Evolutionary conservation across 345 rosid genomes (phyloP).

Genomic region (Brassica incana): DNA sequence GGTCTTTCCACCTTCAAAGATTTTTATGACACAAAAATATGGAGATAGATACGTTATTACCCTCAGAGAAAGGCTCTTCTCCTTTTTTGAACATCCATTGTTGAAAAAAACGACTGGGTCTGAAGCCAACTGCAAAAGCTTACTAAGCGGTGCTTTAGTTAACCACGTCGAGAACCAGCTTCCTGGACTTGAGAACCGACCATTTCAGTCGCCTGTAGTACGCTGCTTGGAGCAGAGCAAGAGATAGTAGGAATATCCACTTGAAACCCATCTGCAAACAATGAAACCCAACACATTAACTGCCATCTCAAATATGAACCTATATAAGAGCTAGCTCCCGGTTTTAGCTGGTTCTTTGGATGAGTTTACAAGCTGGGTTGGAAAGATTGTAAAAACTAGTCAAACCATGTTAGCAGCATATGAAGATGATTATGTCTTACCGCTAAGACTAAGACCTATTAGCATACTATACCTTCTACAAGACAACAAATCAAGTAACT

Average conservation of each 20-base stretch:
- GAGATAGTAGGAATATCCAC: constrained; percentile 90
- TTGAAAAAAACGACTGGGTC: constrained; percentile 15
- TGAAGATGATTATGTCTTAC: neutral
- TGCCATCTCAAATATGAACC: neutral
- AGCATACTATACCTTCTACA: constrained; percentile 5
- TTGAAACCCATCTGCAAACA: constrained; percentile 94
- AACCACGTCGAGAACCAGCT: constrained; percentile 83
- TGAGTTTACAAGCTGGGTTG: neutral
- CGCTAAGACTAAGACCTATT: constrained; percentile 1
- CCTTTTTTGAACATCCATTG: constrained; percentile 24
- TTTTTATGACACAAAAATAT: constrained; percentile 36
- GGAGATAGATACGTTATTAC: constrained; percentile 36
- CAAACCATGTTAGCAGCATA: neutral
- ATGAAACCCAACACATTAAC: neutral
- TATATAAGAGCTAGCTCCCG: neutral
- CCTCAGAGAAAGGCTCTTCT: constrained; percentile 30
- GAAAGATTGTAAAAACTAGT: neutral
- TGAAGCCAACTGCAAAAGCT: constrained; percentile 15
- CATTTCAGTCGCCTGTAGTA: constrained; percentile 91
- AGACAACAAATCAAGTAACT: constrained; percentile 3
- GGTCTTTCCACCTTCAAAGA: constrained; percentile 31
- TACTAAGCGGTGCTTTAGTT: constrained; percentile 48
- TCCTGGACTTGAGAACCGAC: constrained; percentile 90
- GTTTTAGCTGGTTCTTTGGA: neutral
- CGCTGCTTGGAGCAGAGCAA: constrained; percentile 92